Base-by-base conservation (phyloP, 179 eudicot genomes). In the Spinacia oleracea region DNA sequence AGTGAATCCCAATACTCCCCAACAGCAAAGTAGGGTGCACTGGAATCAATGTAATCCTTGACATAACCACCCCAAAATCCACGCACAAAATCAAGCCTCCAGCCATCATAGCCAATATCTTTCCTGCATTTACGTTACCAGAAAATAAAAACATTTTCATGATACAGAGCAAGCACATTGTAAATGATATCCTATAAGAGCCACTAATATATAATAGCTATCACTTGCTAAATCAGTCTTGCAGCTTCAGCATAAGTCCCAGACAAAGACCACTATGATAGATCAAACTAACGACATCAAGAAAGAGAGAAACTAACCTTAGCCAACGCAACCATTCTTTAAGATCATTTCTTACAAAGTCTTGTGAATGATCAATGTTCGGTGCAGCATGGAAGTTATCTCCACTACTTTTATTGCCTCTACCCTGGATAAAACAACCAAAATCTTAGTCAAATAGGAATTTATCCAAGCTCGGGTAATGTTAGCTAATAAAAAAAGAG, bases 1-100 rank as follows among this genome's bases (percentile, higher is more conserved):
- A 96, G 96, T 43, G 98, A 94, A 84, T 96, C 99, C 99, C 99
- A 96, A 78, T 88, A 92, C 86, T 96, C 99, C 7, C 99, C 98
- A 3, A 94, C 97, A 38, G 99, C 96, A 84, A 96, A 92, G 82
- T 91, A 90, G 34, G 99, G 99, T 68, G 82, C 87, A 80, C 79
- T 94, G 51, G 91, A 86, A 60, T 92, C 96, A 76, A 96, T 75
- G 87, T 96, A 96, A 78, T 96, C 98, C 87, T 96, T 96, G 46
- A 96, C 97, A 81, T 96, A 96, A 78, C 99, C 99, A 73, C 98
- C 99, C 99, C 99, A 96, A 86, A 96, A 96, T 38, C 99, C 99
- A 69, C 99, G 86, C 43, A 90, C 99, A 80, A 89, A 96, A 83
- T 96, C 98, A 78, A 96, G 94, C 84, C 99, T 91, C 98, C 99